Percentiles rank a stretch among this genome's conserved stretches.
These are phyloP conservation scores for Salix caprea DNA, from an alignment of 345 rosid genomes.

Conservation along the genomic window DNA sequence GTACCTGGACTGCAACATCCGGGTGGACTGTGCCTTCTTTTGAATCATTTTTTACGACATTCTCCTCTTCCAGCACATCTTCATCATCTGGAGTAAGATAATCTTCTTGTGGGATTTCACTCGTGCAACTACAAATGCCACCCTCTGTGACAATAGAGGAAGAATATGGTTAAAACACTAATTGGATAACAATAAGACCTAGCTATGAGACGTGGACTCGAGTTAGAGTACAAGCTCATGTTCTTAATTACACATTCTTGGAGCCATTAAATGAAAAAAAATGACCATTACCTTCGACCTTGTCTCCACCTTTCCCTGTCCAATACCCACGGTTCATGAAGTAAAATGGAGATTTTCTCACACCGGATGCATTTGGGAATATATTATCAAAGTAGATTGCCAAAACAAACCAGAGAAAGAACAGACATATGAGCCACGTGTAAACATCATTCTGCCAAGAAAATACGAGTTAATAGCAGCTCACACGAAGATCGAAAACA, in stretches of 20 bases:
- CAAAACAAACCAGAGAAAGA: slow-evolving; percentile 59
- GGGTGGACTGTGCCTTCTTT: slow-evolving; percentile 47
- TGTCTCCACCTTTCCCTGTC: slow-evolving; percentile 85
- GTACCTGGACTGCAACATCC: slow-evolving; percentile 73
- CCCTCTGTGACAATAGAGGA: slow-evolving; percentile 53
- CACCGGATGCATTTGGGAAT: slow-evolving; percentile 71
- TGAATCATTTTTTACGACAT: slow-evolving; percentile 47
- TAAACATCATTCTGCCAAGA: slow-evolving; percentile 68
- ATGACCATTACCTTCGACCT: slow-evolving; percentile 50
- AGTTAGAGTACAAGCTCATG: neutral
- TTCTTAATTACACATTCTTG: neutral
- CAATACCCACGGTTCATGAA: slow-evolving; percentile 77
- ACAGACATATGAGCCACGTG: slow-evolving; percentile 62
- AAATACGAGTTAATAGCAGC: neutral
- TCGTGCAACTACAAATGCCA: slow-evolving; percentile 68
- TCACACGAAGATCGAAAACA: neutral
- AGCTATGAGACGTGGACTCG: neutral
- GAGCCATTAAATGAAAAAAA: neutral
- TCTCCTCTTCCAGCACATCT: slow-evolving; percentile 88
- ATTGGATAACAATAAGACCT: neutral
- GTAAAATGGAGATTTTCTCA: slow-evolving; percentile 68
- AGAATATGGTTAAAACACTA: slow-evolving; percentile 8
- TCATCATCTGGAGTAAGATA: slow-evolving; percentile 61
- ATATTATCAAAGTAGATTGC: slow-evolving; percentile 88
- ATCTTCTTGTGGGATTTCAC: slow-evolving; percentile 56